Conservation (phyloP, 495 filamentous ascomycete species). For the Podospora sp. region DNA sequence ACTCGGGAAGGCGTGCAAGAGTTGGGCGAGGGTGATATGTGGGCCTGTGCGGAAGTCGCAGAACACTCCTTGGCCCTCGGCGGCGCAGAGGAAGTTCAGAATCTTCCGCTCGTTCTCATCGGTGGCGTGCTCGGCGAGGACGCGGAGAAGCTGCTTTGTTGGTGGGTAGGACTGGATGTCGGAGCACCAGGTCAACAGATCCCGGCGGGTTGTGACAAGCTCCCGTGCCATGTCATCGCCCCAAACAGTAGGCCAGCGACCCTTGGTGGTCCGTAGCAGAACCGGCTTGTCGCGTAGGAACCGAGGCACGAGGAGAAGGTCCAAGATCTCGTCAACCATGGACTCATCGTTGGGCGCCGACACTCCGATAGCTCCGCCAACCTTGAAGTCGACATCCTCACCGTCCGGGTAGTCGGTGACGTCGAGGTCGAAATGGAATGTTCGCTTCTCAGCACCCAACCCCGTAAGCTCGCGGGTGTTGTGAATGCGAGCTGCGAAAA, state of each 20-base stretch:
- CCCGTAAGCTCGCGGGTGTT: constrained; percentile 83
- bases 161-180: constrained; percentile 93
- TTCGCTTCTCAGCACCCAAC: constrained; percentile 92
- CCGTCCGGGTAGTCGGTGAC: constrained; percentile 93
- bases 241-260: constrained; percentile 98
- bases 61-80: constrained; percentile 90
- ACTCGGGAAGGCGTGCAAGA: constrained; percentile 90
- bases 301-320: constrained; percentile 74
- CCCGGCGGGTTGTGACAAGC: constrained; percentile 82
- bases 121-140: constrained; percentile 81
- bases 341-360: constrained; percentile 80
- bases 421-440: constrained; percentile 95
- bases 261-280: constrained; percentile 71
- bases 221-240: constrained; percentile 84
- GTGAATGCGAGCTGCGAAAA: constrained; percentile 82
- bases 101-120: constrained; percentile 85
- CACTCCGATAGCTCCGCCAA: constrained; percentile 93
- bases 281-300: constrained; percentile 81
- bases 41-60: constrained; percentile 93
- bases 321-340: constrained; percentile 80
- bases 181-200: constrained; percentile 91
- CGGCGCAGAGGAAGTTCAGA: constrained; percentile 78
- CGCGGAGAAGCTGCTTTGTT: constrained; percentile 81
- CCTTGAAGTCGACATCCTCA: constrained; percentile 87
- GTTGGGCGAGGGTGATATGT: constrained; percentile 79